Conservation (phyloP, 495 filamentous ascomycete genomes). For the Aspergillus coremiiformis region DNA sequence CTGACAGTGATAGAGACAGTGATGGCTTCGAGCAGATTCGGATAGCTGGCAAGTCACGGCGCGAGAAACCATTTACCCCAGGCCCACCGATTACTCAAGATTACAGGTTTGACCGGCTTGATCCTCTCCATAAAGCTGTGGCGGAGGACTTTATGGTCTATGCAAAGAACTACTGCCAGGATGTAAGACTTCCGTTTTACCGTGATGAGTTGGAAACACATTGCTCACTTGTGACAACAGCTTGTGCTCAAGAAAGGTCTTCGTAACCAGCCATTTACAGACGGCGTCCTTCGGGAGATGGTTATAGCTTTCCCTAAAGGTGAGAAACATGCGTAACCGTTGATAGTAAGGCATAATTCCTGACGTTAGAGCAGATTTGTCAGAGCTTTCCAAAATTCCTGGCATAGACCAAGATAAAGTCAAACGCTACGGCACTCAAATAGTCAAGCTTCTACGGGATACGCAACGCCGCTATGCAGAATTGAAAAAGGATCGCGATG, state of each 20-base stretch:
- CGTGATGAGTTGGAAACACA: neutral
- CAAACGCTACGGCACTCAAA: conserved; percentile 54
- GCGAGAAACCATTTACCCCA: conserved; percentile 34
- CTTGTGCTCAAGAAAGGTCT: conserved; percentile 57
- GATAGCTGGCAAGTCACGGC: conserved; percentile 29
- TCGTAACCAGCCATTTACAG: conserved; percentile 64
- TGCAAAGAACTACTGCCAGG: conserved; percentile 59
- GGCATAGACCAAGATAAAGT: conserved; percentile 67
- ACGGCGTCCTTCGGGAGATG: conserved; percentile 75
- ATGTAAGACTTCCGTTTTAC: conserved; percentile 28
- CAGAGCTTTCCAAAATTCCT: conserved; percentile 58
- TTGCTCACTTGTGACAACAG: conserved; percentile 21
- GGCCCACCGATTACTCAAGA: conserved; percentile 72
- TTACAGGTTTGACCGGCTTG: conserved; percentile 50
- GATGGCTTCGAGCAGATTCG: conserved; percentile 59
- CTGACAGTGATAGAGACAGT: conserved; percentile 43
- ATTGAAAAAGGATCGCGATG: conserved; percentile 43
- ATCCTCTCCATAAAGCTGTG: conserved; percentile 53
- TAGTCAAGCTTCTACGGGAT: conserved; percentile 56
- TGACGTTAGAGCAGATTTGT: conserved; percentile 19
- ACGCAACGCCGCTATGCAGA: conserved; percentile 51
- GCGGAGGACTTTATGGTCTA: conserved; percentile 55
- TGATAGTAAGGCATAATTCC: neutral
- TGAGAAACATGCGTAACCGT: conserved; percentile 18
- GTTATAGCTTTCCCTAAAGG: conserved; percentile 66